Conservation (phyloP, 371 early-diverging fungal genomes). For the Saksenaea oblongispora region DNA sequence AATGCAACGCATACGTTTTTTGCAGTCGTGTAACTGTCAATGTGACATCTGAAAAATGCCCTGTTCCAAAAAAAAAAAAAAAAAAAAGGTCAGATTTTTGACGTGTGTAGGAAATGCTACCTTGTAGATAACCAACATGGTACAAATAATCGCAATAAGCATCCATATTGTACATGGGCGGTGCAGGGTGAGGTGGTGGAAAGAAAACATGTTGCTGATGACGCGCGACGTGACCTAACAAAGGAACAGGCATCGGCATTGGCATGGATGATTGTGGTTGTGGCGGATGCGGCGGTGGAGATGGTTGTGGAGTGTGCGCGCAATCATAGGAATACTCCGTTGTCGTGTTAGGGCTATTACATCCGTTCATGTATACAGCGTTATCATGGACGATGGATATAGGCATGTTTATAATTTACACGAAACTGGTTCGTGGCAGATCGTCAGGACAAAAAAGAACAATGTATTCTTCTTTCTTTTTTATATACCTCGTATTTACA, state of each 20-base stretch:
- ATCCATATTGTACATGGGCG: slow-evolving; percentile 8
- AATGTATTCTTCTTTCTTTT: too few species aligned
- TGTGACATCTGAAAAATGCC: slow-evolving; percentile 37
- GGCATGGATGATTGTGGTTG: slow-evolving; percentile 14
- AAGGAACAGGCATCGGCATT: slow-evolving; percentile 17
- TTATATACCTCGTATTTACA: not conserved
- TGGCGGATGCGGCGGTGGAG: slow-evolving; percentile 9
- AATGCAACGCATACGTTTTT: slow-evolving; percentile 32
- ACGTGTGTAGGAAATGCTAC: slow-evolving; percentile 3
- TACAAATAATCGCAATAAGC: slow-evolving; percentile 26
- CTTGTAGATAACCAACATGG: slow-evolving; percentile 29
- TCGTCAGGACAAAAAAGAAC: not conserved
- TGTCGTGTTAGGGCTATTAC: not conserved
- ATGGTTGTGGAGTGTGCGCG: not conserved
- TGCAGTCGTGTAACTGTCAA: slow-evolving; percentile 34
- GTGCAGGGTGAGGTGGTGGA: slow-evolving; percentile 3
- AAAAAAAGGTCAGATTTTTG: not conserved
- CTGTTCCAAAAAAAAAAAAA: slow-evolving; percentile 15
- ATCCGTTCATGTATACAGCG: not conserved
- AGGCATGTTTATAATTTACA: slow-evolving; percentile 1
- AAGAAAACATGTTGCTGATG: slow-evolving; percentile 18
- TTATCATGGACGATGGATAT: not conserved
- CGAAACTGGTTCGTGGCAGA: not conserved
- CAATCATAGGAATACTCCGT: not conserved
- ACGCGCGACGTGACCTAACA: slow-evolving; percentile 6